Evolutionary conservation across 176 grass and related monocot species (phyloP).

Genomic region (Puya raimondii): DNA sequence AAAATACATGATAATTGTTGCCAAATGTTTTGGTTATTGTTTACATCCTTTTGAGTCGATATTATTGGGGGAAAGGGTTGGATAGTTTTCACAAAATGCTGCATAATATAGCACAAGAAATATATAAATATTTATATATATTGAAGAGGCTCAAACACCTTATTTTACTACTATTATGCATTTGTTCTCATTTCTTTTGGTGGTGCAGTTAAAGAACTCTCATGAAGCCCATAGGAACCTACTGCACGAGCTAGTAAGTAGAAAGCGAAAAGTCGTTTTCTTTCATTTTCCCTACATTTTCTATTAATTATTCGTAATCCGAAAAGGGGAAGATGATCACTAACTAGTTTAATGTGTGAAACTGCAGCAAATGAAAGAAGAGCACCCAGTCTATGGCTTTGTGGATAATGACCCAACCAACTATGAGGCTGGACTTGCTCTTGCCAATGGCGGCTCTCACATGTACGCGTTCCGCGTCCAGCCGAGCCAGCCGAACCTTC

Average conservation of each 20-base stretch:
- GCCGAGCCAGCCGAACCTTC: conserved; percentile 81
- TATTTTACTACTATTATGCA: no score
- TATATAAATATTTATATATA: no score
- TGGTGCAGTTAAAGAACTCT: conserved; percentile 71
- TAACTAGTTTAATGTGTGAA: not conserved
- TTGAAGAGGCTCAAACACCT: no score
- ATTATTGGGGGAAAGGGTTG: no score
- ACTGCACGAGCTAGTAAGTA: conserved; percentile 50
- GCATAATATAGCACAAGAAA: no score
- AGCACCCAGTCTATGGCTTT: conserved; percentile 52
- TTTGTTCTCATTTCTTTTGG: no score
- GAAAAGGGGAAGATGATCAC: no score
- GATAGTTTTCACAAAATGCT: no score
- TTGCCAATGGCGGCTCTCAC: conserved; percentile 34
- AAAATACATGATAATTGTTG: no score
- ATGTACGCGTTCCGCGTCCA: conserved; percentile 85
- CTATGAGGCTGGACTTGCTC: conserved; percentile 29
- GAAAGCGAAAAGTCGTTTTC: not conserved
- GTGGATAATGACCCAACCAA: conserved; percentile 45
- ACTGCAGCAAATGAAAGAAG: conserved; percentile 62
- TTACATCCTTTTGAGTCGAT: no score
- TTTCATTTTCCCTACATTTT: not conserved
- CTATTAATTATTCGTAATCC: not conserved
- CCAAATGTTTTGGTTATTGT: no score
- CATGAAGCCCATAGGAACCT: conserved; percentile 68